These are phyloP conservation scores for Mortierella sp. DNA, from an alignment of 371 early-diverging fungal species.

Conservation along the genomic window DNA sequence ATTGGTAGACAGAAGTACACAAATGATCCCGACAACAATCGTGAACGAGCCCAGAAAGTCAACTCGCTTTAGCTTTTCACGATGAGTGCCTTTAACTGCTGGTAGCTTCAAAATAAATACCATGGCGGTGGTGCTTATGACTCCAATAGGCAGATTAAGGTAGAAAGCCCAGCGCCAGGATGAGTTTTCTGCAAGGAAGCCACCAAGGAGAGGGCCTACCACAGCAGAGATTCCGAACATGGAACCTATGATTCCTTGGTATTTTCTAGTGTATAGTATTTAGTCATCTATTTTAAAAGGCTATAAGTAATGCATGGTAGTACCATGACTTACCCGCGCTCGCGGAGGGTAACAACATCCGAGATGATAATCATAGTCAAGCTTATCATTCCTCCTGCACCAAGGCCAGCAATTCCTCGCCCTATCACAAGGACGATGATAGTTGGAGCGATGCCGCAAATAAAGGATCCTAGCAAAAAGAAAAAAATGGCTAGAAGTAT, in stretches of 20 bases:
- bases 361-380: slow-evolving; percentile 78
- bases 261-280: slow-evolving; percentile 39
- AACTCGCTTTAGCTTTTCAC: slow-evolving; percentile 64
- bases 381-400: slow-evolving; percentile 76
- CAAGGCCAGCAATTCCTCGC: slow-evolving; percentile 73
- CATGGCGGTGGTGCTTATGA: slow-evolving; percentile 60
- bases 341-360: slow-evolving; percentile 64
- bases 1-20: slow-evolving; percentile 61
- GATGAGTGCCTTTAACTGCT: slow-evolving; percentile 20
- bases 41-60: slow-evolving; percentile 69
- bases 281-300: neutral
- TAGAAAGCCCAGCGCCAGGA: slow-evolving; percentile 70
- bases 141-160: slow-evolving; percentile 73
- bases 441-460: slow-evolving; percentile 66
- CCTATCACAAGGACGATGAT: slow-evolving; percentile 73
- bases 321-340: slow-evolving; percentile 34
- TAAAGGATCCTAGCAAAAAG: slow-evolving; percentile 64
- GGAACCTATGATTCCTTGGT: slow-evolving; percentile 61
- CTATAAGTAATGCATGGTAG: neutral
- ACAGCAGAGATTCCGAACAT: slow-evolving; percentile 63
- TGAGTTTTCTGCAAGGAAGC: slow-evolving; percentile 62
- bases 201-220: slow-evolving; percentile 66
- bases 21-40: slow-evolving; percentile 63
- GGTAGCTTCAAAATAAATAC: slow-evolving; percentile 61
- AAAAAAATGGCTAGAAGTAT: slow-evolving; percentile 62